phyloP scores from a whole-genome alignment of 2,329 filamentous ascomycete species.

The Aspergillus amoenus region DNA sequence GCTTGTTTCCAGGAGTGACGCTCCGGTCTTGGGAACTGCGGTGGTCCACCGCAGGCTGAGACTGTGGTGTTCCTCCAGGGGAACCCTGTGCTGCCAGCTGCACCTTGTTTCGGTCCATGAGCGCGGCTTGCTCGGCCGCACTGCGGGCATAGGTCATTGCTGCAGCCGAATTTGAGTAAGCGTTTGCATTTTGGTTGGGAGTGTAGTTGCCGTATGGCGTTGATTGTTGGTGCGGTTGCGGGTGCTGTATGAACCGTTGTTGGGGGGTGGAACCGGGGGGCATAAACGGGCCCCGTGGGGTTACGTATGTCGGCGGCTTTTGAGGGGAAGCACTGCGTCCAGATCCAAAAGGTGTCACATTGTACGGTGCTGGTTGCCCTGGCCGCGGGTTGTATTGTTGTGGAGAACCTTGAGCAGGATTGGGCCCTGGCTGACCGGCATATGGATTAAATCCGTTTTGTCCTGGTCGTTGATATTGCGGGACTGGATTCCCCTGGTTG shows the following conservation, averaged over 20 bases:
- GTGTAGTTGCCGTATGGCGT: conserved; percentile 28
- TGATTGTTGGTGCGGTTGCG: conserved; percentile 28
- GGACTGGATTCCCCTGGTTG: conserved; percentile 31
- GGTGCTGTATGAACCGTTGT: conserved; percentile 31
- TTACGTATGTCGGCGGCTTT: conserved; percentile 30
- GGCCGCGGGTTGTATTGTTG: conserved; percentile 38
- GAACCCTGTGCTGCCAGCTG: conserved; percentile 33
- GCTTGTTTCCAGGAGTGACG: conserved; percentile 33
- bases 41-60: conserved; percentile 18
- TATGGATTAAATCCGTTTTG: conserved; percentile 39
- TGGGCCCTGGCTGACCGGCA: conserved; percentile 28
- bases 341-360: conserved; percentile 23
- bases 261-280: conserved; percentile 31
- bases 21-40: conserved; percentile 35
- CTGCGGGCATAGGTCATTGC: conserved; percentile 38
- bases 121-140: conserved; percentile 40
- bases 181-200: conserved; percentile 29
- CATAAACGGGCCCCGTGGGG: conserved; percentile 38
- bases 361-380: conserved; percentile 33
- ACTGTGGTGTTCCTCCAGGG: conserved; percentile 33
- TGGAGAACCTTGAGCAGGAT: conserved; percentile 33
- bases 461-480: conserved; percentile 42
- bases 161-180: conserved; percentile 37
- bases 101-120: conserved; percentile 41
- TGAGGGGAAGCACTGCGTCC: conserved; percentile 35